These are phyloP conservation scores for Berkeleyomyces basicola DNA, from an alignment of 2,329 filamentous ascomycete genomes.

Conservation along the genomic window DNA sequence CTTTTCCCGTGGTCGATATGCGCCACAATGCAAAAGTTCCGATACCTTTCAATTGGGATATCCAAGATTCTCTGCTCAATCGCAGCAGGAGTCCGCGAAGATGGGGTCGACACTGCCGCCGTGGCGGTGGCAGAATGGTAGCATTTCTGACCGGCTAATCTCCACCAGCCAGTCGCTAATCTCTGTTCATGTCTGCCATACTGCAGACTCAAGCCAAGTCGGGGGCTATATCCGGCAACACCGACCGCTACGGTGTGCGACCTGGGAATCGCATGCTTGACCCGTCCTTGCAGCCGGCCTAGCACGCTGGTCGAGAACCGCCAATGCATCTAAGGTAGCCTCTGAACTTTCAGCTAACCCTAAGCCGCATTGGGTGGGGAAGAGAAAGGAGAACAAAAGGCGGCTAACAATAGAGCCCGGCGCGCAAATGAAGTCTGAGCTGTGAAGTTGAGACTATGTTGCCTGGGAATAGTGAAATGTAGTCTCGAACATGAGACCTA, in stretches of 20 bases:
- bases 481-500: neutral
- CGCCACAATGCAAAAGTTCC: conserved; percentile 97
- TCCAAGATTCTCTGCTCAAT: conserved; percentile 46
- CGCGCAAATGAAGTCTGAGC: neutral
- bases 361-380: neutral
- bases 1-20: conserved; percentile 99
- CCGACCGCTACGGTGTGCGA: neutral
- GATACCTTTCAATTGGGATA: conserved; percentile 63
- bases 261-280: neutral
- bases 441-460: neutral
- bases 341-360: conserved; percentile 4
- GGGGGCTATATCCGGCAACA: neutral
- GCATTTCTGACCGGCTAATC: neutral
- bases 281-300: conserved; percentile 5
- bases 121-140: conserved; percentile 6
- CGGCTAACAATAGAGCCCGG: neutral
- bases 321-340: conserved; percentile 10
- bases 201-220: neutral
- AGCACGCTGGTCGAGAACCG: conserved; percentile 11
- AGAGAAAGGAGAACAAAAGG: neutral
- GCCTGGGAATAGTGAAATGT: neutral
- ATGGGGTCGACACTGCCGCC: conserved; percentile 8
- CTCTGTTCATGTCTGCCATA: neutral
- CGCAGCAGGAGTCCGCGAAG: conserved; percentile 10
- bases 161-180: conserved; percentile 3